phyloP scores from a whole-genome alignment of 2,329 filamentous ascomycete species.

The Cladosporium oxysporum region DNA sequence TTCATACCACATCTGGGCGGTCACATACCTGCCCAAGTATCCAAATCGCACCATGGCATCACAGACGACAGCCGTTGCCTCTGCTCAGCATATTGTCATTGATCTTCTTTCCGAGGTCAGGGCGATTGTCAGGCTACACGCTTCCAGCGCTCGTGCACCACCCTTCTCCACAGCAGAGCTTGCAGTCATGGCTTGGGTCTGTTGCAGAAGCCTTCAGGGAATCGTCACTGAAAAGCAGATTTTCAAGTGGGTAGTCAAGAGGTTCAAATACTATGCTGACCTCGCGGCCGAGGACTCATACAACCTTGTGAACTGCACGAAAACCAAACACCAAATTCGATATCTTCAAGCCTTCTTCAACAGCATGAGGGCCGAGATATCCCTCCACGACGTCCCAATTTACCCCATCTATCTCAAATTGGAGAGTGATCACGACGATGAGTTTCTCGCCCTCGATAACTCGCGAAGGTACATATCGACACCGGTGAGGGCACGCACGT shows the following conservation, averaged over 20 bases:
- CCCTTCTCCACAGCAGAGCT: slow-evolving; percentile 13
- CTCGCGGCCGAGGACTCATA: too few relatives aligned
- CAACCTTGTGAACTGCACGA: background rate
- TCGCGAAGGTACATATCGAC: background rate
- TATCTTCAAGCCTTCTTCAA: too few relatives aligned
- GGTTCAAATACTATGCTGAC: background rate
- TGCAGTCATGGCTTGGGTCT: slow-evolving; percentile 19
- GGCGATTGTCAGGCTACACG: slow-evolving; percentile 11
- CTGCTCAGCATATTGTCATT: background rate
- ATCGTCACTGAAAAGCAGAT: background rate
- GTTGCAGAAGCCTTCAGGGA: background rate
- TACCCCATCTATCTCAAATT: too few relatives aligned
- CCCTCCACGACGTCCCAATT: too few relatives aligned
- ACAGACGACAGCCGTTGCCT: too few relatives aligned
- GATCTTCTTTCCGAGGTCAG: slow-evolving; percentile 9
- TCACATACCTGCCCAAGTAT: too few relatives aligned
- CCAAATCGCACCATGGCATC: too few relatives aligned
- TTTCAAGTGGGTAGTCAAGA: background rate
- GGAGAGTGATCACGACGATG: too few relatives aligned
- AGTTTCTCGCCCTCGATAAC: too few relatives aligned
- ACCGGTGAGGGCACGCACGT: background rate
- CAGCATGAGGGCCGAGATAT: too few relatives aligned
- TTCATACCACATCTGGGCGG: too few relatives aligned
- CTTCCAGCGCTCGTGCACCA: background rate
- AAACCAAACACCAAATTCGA: too few relatives aligned